phyloP scores from a whole-genome alignment of 2,329 filamentous ascomycete genomes.

The Iodosphaeria phyllophila region DNA sequence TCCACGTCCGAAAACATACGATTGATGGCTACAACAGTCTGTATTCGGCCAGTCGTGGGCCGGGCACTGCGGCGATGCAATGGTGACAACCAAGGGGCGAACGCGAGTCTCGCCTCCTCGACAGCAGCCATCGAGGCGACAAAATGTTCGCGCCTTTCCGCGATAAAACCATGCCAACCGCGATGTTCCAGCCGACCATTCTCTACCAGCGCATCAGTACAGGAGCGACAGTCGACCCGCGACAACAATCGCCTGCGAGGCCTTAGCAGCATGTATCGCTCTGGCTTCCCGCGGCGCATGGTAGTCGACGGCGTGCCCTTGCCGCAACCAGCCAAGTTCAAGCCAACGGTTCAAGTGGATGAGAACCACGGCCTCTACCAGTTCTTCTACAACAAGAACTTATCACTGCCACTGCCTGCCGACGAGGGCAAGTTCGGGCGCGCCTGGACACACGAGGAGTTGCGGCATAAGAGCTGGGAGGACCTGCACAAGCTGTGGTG shows the following conservation, averaged over 20 bases:
- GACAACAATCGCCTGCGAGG: conserved; percentile 70
- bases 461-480: conserved; percentile 81
- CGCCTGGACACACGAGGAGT: conserved; percentile 68
- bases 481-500: conserved; percentile 89
- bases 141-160: too few species aligned
- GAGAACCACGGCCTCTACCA: conserved; percentile 76
- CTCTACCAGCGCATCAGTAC: conserved; percentile 13
- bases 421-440: conserved; percentile 59
- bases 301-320: conserved; percentile 54
- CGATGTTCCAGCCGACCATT: too few species aligned
- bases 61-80: too few species aligned
- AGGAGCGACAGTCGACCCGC: conserved; percentile 20
- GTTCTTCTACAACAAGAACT: conserved; percentile 62
- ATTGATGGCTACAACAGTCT: too few species aligned
- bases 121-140: too few species aligned
- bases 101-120: too few species aligned
- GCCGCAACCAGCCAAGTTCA: conserved; percentile 51
- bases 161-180: too few species aligned
- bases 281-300: conserved; percentile 56
- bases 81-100: too few species aligned
- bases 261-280: conserved; percentile 62
- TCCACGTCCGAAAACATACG: too few species aligned
- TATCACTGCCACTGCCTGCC: conserved; percentile 51
- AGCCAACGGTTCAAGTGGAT: conserved; percentile 40
- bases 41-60: too few species aligned